Evolutionary conservation across 2,329 filamentous ascomycete genomes (phyloP).

Genomic region (Arthroderma sp.): DNA sequence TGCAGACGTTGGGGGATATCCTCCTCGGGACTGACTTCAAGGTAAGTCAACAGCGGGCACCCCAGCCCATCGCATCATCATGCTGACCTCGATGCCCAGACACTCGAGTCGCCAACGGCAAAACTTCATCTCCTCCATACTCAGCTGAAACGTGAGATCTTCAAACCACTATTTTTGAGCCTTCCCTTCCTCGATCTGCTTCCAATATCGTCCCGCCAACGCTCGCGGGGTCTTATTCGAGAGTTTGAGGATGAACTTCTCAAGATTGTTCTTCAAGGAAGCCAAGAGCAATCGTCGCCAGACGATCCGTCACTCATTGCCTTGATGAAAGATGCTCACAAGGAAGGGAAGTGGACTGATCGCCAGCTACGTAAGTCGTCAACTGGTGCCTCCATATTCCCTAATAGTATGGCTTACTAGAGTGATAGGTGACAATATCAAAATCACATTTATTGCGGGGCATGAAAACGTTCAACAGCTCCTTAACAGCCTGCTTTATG

Average conservation of each 20-base stretch:
- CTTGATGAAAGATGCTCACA: slow-evolving; percentile 14
- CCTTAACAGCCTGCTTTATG: slow-evolving; percentile 24
- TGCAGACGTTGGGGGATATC: slow-evolving; percentile 16
- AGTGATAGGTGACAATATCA: slow-evolving; percentile 22
- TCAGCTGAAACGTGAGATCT: slow-evolving; percentile 2
- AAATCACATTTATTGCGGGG: slow-evolving; percentile 29
- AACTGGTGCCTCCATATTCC: slow-evolving; percentile 9
- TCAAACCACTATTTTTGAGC: slow-evolving; percentile 4
- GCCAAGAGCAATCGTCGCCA: slow-evolving; percentile 3
- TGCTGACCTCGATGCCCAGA: slow-evolving; percentile 8
- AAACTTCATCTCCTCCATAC: not conserved
- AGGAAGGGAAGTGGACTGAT: slow-evolving; percentile 14
- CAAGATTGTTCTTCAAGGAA: not conserved
- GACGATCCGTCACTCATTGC: slow-evolving; percentile 6
- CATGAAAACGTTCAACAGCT: slow-evolving; percentile 32
- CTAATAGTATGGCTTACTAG: no score
- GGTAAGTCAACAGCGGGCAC: slow-evolving; percentile 7
- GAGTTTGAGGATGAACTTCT: slow-evolving; percentile 1
- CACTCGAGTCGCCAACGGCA: slow-evolving; percentile 9
- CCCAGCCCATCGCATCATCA: not conserved
- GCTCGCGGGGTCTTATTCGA: not conserved
- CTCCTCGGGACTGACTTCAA: slow-evolving; percentile 17
- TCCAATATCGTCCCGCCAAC: not conserved
- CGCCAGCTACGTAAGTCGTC: slow-evolving; percentile 23
- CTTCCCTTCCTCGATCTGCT: slow-evolving; percentile 2